phyloP scores from a whole-genome alignment of 345 rosid genomes.

The Eucalyptus globulus region DNA sequence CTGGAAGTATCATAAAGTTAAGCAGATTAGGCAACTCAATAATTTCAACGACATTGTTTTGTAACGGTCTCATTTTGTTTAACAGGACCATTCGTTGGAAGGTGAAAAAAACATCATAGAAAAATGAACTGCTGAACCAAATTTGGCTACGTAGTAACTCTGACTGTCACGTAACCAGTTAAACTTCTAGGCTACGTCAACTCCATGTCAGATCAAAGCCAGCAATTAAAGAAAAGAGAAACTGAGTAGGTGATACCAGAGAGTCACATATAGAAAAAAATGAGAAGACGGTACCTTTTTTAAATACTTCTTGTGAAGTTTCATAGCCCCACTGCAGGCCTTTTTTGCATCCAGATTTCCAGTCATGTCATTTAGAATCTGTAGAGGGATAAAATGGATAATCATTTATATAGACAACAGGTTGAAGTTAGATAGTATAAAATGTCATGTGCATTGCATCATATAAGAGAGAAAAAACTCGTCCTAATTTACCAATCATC shows the following conservation, averaged over 20 bases:
- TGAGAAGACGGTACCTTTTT: conserved; percentile 35
- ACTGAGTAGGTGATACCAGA: background rate
- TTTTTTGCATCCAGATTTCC: conserved; percentile 92
- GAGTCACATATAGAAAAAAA: background rate
- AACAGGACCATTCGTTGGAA: background rate
- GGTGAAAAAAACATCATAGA: background rate
- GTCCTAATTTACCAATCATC: background rate
- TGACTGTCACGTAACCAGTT: background rate
- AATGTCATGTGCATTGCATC: background rate
- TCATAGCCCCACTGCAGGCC: conserved; percentile 87
- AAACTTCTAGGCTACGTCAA: background rate
- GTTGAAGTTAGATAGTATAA: background rate
- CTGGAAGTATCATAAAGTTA: background rate
- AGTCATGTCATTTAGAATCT: conserved; percentile 88
- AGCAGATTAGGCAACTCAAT: background rate
- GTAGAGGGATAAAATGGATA: background rate
- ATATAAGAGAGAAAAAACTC: background rate
- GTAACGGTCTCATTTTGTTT: background rate
- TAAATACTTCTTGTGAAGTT: conserved; percentile 92
- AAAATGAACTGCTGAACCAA: background rate
- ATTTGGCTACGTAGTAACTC: background rate
- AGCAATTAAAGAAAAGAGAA: background rate
- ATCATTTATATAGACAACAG: background rate
- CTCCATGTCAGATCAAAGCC: background rate
- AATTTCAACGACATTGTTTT: background rate